Evolutionary conservation across 1,284 basidiomycete genomes (phyloP), one percentile per base, ranked within the genome.

Genomic region (Taiwanofungus camphoratus): DNA sequence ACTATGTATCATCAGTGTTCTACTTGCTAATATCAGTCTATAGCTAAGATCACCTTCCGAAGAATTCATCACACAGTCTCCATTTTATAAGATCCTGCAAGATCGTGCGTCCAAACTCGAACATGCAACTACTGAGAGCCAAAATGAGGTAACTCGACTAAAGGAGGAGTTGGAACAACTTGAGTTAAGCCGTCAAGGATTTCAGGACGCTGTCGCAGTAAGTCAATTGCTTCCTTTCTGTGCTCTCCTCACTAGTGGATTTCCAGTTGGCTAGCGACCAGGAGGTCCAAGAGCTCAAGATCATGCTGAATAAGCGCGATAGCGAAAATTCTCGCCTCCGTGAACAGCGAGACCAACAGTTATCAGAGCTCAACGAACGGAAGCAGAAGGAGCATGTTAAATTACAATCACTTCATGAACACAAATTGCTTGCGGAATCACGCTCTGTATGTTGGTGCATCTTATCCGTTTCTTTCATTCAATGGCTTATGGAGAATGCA

Each of bases 301-400:
- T 54, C 0, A 63, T 76, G 52, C 54, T 87, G 23, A 59, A 67
- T 7, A 86, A 83, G 57, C 79, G 84, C 40, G 88, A 94, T 55
- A 64, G 69, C 1, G 92, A 96, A 51, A 75, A 83, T 45, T 68
- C 74, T 13, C 79, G 93, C 35, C 69, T 96, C 24, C 79, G 93
- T 20, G 85, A 87, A 37, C 76, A 85, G 51, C 79, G 92, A 29
- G 92, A 96, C 56, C 87, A 91, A 48, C 68, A 77, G 35, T 65
- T 67, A 11, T 77, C 83, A 2, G 90, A 95, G 55, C 57, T 92
- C 27, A 65, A 72, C 27, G 89, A 93, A 58, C 74, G 84, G 43
- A 82, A 78, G 58, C 74, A 79, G 20, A 78, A 75, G 50, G 87
- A 92, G 30, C 62, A 64, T 33, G 69, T 80, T 42, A 87, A 82